phyloP scores from a whole-genome alignment of 1,139 yeast genomes.

The Lodderomyces elongisporus region DNA sequence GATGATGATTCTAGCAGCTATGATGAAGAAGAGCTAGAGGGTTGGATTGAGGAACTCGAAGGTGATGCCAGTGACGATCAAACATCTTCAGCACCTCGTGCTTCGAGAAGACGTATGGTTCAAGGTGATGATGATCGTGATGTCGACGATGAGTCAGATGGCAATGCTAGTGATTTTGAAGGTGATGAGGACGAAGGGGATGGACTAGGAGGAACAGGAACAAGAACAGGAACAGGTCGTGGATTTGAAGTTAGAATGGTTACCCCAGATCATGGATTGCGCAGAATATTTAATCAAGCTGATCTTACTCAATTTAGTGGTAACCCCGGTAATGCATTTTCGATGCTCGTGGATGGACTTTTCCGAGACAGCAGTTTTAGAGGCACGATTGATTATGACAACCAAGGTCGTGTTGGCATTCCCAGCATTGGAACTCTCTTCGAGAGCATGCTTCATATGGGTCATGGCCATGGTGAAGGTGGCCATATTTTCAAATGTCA shows the following conservation, averaged over 20 bases:
- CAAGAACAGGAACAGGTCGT: conserved; percentile 10
- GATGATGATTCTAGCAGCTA: conserved; percentile 27
- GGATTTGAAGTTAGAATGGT: conserved; percentile 18
- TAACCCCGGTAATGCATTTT: conserved; percentile 11
- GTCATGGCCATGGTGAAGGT: conserved; percentile 12
- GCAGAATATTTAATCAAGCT: conserved; percentile 12
- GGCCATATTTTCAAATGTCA: conserved; percentile 23
- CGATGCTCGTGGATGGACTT: conserved; percentile 14
- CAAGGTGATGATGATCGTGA: conserved; percentile 38
- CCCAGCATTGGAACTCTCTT: conserved; percentile 23
- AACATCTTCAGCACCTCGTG: not conserved
- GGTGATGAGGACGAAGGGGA: conserved; percentile 38
- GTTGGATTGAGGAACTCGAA: conserved; percentile 12
- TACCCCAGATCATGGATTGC: conserved; percentile 8
- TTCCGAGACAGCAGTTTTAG: conserved; percentile 14
- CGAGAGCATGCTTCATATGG: conserved; percentile 22
- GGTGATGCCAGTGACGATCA: conserved; percentile 12
- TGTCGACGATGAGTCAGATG: conserved; percentile 20
- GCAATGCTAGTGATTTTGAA: conserved; percentile 28
- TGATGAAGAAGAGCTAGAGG: conserved; percentile 36
- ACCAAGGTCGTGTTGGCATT: conserved; percentile 11
- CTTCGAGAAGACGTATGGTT: conserved; percentile 24
- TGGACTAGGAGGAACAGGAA: conserved; percentile 12
- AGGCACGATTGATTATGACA: conserved; percentile 17
- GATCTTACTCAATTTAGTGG: conserved; percentile 11